Conservation (phyloP, 2,329 filamentous ascomycete genomes). For the Apiospora aurea region DNA sequence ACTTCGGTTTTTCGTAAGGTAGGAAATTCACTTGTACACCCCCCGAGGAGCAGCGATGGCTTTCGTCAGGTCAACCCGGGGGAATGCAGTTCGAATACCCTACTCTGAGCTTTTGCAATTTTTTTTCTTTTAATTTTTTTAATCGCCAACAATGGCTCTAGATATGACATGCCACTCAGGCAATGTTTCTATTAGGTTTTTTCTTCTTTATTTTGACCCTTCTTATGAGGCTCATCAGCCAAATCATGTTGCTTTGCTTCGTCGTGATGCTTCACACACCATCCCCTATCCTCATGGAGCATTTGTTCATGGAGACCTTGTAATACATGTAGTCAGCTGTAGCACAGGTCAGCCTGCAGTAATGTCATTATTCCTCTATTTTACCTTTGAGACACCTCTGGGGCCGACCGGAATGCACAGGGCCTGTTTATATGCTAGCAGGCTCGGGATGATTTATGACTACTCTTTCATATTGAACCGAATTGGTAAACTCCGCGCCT, state of each 20-base stretch:
- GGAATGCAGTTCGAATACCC: not conserved
- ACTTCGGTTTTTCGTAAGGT: conserved; percentile 6
- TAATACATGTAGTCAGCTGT: no score
- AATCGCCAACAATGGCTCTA: not conserved
- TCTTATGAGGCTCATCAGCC: not conserved
- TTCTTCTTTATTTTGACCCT: not conserved
- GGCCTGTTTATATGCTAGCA: not conserved
- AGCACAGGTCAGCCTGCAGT: not conserved
- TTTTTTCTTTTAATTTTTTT: not conserved
- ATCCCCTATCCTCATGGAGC: not conserved
- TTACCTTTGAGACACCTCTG: no score
- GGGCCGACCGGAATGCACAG: not conserved
- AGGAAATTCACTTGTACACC: not conserved
- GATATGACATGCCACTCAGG: not conserved
- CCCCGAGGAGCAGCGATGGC: conserved; percentile 2
- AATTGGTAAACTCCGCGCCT: not conserved
- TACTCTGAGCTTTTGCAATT: not conserved
- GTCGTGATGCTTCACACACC: not conserved
- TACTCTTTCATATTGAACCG: not conserved
- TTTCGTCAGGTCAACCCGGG: conserved; percentile 7
- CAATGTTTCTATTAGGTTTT: not conserved
- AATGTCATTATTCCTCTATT: not conserved
- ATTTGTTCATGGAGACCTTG: not conserved
- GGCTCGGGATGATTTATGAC: no score
- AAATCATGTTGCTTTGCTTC: not conserved